Conservation (phyloP, 129 eudicot species). For the Escallonia rubra region DNA sequence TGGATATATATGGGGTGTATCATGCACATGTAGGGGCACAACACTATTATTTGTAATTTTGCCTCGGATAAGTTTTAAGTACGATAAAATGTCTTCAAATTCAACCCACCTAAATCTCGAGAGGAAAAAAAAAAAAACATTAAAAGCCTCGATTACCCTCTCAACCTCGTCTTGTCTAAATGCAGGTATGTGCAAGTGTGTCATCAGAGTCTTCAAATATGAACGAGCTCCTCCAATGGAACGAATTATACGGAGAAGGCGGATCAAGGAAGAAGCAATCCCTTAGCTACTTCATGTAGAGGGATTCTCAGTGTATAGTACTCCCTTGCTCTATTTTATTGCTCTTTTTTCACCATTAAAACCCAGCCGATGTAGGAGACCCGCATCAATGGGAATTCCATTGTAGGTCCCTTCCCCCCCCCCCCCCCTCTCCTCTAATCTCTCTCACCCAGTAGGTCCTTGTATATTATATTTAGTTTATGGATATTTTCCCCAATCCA, state of each 20-base stretch:
- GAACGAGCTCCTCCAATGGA: conserved; percentile 90
- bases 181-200: conserved; percentile 91
- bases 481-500: conserved; percentile 21
- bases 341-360: conserved; percentile 19
- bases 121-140: too few species aligned
- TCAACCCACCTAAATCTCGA: too few species aligned
- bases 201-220: conserved; percentile 87
- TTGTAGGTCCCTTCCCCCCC: conserved; percentile 19
- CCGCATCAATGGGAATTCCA: conserved; percentile 37
- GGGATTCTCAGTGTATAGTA: conserved; percentile 35
- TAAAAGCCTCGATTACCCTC: too few species aligned
- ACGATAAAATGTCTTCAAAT: too few species aligned
- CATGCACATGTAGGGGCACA: too few species aligned
- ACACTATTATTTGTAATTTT: too few species aligned
- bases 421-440: neutral
- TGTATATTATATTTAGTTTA: conserved; percentile 41
- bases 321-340: conserved; percentile 7
- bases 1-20: too few species aligned
- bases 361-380: conserved; percentile 25
- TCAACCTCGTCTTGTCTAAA: neutral
- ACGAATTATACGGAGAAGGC: conserved; percentile 92
- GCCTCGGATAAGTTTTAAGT: too few species aligned
- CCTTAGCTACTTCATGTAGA: conserved; percentile 92
- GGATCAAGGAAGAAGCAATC: conserved; percentile 85
- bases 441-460: neutral